Evolutionary conservation across 139 green algal species (phyloP), one percentile per base, ranked within the genome.

Genomic region (Marvania coccoides): DNA sequence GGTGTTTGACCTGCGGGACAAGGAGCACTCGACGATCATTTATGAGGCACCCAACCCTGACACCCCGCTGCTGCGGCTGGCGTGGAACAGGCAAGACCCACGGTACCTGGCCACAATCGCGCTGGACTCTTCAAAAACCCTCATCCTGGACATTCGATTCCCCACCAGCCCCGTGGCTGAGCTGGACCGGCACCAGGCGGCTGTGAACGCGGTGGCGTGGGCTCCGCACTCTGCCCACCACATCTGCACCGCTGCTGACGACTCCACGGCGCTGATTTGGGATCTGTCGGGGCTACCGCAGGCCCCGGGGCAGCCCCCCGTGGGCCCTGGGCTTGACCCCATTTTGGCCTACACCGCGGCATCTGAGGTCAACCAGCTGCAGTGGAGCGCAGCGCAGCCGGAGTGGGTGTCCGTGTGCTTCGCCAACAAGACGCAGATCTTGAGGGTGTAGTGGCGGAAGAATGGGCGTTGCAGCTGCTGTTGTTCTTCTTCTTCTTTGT

Each of bases 81-180:
- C 79, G 8, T 99, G 95, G 95, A 99, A 98, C 82, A 93, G 95
- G 67, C 87, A 95, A 34, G 94, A 98, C 80, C 91, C 91, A 7
- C 80, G 92, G 24, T 97, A 96, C 83, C 91, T 99, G 73, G 94
- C 94, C 12, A 93, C 88, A 2, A 73, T 85, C 23, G 33, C 74
- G 19, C 76, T 82, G 71, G 24, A 73, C 4, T 48, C 37, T 24
- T 29, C 70, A n/a, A 89, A 88, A 58, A 69, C 88, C 29, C 70
- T 91, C 9, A 78, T 97, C 1, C 81, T 98, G 36, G 92, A 97
- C 77, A 93, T 97, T 37, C 80, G 93, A 55, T 87, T 90, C 58
- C 93, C 93, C 33, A 95, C 88, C 0, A 47, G 93, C 26, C 93
- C 93, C 0, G 85, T 99, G 15, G 90, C 89, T 9, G 85, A 95